These are phyloP conservation scores for Talaromyces sp. DNA, from an alignment of 2,329 filamentous ascomycete species.

Conservation along the genomic window DNA sequence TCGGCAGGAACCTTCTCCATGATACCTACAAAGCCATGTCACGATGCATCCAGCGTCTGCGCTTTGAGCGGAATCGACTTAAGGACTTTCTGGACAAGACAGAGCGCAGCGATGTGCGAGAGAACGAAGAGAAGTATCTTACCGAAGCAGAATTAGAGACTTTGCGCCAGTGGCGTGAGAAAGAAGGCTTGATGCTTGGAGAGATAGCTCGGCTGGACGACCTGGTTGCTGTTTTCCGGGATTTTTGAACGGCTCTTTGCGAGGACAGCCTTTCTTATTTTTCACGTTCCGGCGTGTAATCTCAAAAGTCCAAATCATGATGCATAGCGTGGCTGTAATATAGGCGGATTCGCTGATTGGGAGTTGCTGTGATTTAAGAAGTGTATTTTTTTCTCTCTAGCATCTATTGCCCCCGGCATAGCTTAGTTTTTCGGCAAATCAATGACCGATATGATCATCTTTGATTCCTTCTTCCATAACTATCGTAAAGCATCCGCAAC, in stretches of 20 bases:
- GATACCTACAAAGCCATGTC: conserved; percentile 88
- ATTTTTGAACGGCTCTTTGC: conserved; percentile 54
- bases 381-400: neutral
- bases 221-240: conserved; percentile 75
- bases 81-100: conserved; percentile 74
- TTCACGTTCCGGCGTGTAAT: neutral
- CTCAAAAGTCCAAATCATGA: conserved; percentile 1
- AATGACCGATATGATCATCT: neutral
- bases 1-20: conserved; percentile 67
- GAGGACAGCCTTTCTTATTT: neutral
- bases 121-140: conserved; percentile 77
- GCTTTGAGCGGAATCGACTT: conserved; percentile 69
- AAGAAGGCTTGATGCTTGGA: conserved; percentile 68
- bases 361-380: neutral
- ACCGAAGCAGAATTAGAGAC: conserved; percentile 68
- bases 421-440: neutral
- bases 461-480: neutral
- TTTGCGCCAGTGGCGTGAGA: conserved; percentile 60
- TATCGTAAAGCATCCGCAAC: neutral
- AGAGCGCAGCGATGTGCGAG: conserved; percentile 80
- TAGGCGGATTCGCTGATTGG: neutral
- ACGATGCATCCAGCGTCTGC: conserved; percentile 74
- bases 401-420: neutral
- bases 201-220: conserved; percentile 82
- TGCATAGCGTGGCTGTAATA: conserved; percentile 19